Conservation (phyloP, 768 basidiomycete species). For the Russula abietina region DNA sequence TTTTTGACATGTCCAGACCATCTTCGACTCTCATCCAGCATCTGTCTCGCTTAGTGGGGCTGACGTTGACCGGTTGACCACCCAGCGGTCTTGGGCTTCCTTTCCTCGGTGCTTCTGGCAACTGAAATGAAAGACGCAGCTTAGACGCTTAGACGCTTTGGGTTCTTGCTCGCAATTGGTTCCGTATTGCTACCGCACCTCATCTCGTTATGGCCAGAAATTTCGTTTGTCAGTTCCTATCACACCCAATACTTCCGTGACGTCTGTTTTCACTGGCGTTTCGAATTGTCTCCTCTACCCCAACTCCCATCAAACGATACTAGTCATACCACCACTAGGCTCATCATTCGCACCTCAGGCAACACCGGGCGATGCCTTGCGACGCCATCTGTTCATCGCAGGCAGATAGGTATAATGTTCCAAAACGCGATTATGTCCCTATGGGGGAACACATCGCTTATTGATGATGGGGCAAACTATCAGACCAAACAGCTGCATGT, state of each 20-base stretch:
- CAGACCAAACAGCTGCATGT: too few relatives aligned
- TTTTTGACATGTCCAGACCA: too few relatives aligned
- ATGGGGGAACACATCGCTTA: constrained; percentile 28
- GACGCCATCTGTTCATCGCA: constrained; percentile 34
- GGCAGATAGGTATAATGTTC: constrained; percentile 36
- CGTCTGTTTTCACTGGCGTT: constrained; percentile 27
- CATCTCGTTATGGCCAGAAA: constrained; percentile 15
- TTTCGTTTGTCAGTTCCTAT: constrained; percentile 32
- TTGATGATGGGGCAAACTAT: too few relatives aligned
- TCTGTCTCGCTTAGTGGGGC: too few relatives aligned
- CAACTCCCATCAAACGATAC: constrained; percentile 8
- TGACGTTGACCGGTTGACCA: too few relatives aligned
- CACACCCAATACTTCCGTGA: constrained; percentile 28
- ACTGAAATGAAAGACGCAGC: too few relatives aligned
- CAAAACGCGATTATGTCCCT: constrained; percentile 29
- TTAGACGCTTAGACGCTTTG: too few relatives aligned
- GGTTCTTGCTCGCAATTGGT: constrained; percentile 35
- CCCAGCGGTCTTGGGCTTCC: too few relatives aligned
- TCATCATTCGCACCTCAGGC: constrained; percentile 11
- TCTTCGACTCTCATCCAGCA: too few relatives aligned
- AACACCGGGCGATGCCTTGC: constrained; percentile 26
- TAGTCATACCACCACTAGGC: not conserved
- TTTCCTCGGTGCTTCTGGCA: too few relatives aligned
- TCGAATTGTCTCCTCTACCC: constrained; percentile 25
- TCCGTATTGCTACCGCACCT: constrained; percentile 15